Evolutionary conservation across 345 rosid species (phyloP).

Genomic region (Cardamine occulta): DNA sequence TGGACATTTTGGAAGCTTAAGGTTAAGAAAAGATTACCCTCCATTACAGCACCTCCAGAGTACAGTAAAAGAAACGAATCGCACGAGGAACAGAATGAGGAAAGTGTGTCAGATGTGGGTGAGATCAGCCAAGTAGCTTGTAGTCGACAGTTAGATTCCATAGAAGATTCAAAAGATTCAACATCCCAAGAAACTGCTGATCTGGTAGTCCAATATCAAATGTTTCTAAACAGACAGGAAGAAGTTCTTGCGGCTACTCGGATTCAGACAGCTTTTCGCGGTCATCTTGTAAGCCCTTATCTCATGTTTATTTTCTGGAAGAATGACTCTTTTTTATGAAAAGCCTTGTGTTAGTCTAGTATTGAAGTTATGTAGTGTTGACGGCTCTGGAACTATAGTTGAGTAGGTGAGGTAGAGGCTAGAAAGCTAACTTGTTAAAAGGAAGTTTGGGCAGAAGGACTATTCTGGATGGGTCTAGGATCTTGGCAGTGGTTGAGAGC

Average conservation of each 20-base stretch:
- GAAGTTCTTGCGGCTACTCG: constrained; percentile 55
- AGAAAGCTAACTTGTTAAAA: neutral
- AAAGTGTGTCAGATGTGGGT: constrained; percentile 57
- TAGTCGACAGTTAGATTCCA: constrained; percentile 41
- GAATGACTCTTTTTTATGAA: neutral
- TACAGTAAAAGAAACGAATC: constrained; percentile 46
- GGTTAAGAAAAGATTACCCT: constrained; percentile 51
- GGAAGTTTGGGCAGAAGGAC: neutral
- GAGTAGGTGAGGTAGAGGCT: constrained; percentile 20
- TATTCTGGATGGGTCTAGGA: neutral
- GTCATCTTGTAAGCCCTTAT: constrained; percentile 68
- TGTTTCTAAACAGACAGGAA: constrained; percentile 31
- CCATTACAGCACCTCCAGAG: constrained; percentile 61
- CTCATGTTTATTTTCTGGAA: neutral
- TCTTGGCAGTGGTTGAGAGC: neutral
- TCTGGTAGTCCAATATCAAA: constrained; percentile 34
- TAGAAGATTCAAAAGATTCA: constrained; percentile 37
- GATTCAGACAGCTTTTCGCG: constrained; percentile 76
- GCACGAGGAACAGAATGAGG: constrained; percentile 48
- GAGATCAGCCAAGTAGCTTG: constrained; percentile 54
- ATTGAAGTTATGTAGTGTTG: neutral
- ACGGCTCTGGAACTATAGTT: neutral
- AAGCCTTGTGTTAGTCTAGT: constrained; percentile 6
- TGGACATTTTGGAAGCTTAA: constrained; percentile 71
- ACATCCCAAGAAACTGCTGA: constrained; percentile 36